Conservation (phyloP, 352 stramenopile species). For the Nothophytophthora sp. region DNA sequence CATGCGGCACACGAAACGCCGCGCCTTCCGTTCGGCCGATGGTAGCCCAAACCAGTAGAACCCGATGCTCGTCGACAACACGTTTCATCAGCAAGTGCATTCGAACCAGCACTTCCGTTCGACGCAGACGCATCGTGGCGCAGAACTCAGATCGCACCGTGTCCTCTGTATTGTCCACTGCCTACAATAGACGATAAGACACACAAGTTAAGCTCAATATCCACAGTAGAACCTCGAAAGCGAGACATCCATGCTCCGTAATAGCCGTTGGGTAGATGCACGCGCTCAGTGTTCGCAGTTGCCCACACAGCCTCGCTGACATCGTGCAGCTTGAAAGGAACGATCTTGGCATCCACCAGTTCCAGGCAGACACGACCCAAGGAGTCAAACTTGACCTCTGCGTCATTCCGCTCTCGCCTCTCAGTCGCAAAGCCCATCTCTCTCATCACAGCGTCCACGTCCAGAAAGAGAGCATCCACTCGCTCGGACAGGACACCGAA, state of each 20-base stretch:
- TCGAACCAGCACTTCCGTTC: too few relatives aligned
- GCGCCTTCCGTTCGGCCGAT: too few relatives aligned
- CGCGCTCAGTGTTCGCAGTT: constrained; percentile 2
- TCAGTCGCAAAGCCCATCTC: constrained; percentile 6
- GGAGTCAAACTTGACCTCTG: constrained; percentile 15
- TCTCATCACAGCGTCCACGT: constrained; percentile 15
- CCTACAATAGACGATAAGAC: too few relatives aligned
- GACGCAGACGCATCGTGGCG: too few relatives aligned
- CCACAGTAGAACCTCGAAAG: too few relatives aligned
- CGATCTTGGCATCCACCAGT: constrained; percentile 19
- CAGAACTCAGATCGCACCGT: too few relatives aligned
- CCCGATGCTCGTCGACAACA: too few relatives aligned
- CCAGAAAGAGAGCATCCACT: constrained; percentile 11
- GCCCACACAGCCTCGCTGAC: constrained; percentile 13
- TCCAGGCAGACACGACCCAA: constrained; percentile 14
- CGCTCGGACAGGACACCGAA: constrained; percentile 3
- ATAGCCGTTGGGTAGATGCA: constrained; percentile 15
- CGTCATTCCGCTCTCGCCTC: constrained; percentile 10
- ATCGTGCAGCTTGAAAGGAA: constrained; percentile 13
- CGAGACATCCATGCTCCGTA: constrained; percentile 7
- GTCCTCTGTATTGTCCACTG: too few relatives aligned
- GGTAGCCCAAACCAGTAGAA: too few relatives aligned
- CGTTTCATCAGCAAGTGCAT: too few relatives aligned
- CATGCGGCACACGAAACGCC: too few relatives aligned
- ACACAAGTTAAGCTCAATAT: too few relatives aligned